Conservation (phyloP, 495 filamentous ascomycete genomes). For the Geoglossum glabrum region DNA sequence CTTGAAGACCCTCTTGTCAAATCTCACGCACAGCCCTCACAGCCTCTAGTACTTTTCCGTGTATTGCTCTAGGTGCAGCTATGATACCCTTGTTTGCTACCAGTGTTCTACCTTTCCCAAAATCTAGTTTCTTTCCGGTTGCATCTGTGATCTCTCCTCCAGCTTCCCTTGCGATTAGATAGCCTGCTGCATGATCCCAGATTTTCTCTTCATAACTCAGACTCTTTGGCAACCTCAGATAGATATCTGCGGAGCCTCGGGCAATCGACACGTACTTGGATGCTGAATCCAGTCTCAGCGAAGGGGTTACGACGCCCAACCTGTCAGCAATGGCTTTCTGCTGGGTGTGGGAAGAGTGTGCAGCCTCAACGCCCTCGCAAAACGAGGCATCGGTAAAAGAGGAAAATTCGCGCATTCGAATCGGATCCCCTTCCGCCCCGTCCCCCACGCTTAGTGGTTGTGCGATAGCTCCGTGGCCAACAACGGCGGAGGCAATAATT, state of each 20-base stretch:
- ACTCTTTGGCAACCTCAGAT: conserved; percentile 66
- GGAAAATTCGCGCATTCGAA: conserved; percentile 56
- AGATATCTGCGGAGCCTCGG: conserved; percentile 87
- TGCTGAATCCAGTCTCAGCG: conserved; percentile 89
- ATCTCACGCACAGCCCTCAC: conserved; percentile 59
- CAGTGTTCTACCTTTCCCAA: conserved; percentile 69
- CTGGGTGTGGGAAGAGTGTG: conserved; percentile 73
- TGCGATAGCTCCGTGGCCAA: conserved; percentile 55
- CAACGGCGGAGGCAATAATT: conserved; percentile 64
- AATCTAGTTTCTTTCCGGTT: conserved; percentile 60
- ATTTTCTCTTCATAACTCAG: conserved; percentile 95
- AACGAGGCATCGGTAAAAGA: conserved; percentile 65
- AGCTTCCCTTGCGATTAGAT: conserved; percentile 82
- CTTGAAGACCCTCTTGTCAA: conserved; percentile 16
- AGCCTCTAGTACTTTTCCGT: conserved; percentile 55
- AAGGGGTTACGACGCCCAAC: conserved; percentile 65
- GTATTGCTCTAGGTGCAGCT: conserved; percentile 57
- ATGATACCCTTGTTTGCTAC: conserved; percentile 81
- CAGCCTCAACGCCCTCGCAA: conserved; percentile 87
- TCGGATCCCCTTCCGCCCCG: conserved; percentile 38
- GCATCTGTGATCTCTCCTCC: conserved; percentile 82
- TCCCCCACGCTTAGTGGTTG: conserved; percentile 41
- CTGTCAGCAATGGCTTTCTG: conserved; percentile 64
- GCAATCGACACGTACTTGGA: conserved; percentile 95
- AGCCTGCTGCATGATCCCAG: conserved; percentile 97